Evolutionary conservation across 2,329 filamentous ascomycete species (phyloP), one percentile per base, ranked within the genome.

Genomic region (Blastomyces percursus): DNA sequence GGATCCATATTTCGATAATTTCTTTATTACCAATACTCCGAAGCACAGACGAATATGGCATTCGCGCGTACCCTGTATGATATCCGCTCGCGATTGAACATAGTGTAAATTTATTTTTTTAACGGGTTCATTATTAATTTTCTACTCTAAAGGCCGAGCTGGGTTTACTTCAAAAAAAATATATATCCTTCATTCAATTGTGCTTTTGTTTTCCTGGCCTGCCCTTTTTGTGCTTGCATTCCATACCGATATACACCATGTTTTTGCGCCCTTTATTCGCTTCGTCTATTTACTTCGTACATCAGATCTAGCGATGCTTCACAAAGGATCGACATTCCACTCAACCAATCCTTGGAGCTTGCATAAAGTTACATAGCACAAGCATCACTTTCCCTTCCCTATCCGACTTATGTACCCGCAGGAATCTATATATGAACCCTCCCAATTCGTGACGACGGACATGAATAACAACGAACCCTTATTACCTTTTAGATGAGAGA

Each of bases 11-110:
- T 52, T 58, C 12, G 68, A 68, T 32, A 61, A 21, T 57, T 35
- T 66, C 27, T 62, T 64, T 40, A 56, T 67, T 59, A 40, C 61
- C 27, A 52, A 65, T 48, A 62, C 60, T 5, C 62, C 65, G 5
- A 67, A 64, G 21, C 68, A 68, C 40, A 68, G 73, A 61, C 68
- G 70, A 57, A 67, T 71, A 19, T 75, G 73, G 73, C 67, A 71
- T 66, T 71, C 70, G 4, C 67, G 71, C 63, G 64, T 68, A 40
- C 68, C 70, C 2, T 75, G 73, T 70, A 66, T 68, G 59, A 68
- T 75, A 62, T 64, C 64, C 52, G 70, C 67, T 21, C 61, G 51
- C 35, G 68, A 70, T 61, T 66, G 61, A 63, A 59, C 24, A 42
- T 27, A 27, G 11, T 14, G 16, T 40, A 30, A 38, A 21, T 35